Percentiles rank a stretch among this genome's conserved stretches.
Conservation (phyloP, 2,329 filamentous ascomycete species). For the Emergomyces africanus region DNA sequence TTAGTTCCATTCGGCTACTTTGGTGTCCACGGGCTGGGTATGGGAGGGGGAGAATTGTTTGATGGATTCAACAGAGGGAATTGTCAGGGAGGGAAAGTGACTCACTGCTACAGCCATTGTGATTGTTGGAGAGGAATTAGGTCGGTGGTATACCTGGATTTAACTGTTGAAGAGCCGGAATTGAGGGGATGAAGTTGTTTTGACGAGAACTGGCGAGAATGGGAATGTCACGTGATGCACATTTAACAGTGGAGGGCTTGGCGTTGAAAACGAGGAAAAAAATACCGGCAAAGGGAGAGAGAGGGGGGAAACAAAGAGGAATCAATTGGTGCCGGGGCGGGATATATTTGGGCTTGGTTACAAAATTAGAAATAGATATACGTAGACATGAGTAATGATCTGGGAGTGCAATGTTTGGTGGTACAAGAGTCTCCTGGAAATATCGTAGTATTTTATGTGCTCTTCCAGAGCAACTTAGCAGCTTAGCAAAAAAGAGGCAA, state of each 20-base stretch:
- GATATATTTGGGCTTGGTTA: neutral
- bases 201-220: constrained; percentile 1
- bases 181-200: constrained; percentile 5
- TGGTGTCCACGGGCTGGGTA: neutral
- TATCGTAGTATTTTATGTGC: too few species aligned
- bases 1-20: neutral
- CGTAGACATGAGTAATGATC: neutral
- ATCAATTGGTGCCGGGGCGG: neutral
- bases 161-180: constrained; percentile 4
- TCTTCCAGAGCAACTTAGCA: neutral
- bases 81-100: neutral
- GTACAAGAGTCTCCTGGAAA: neutral
- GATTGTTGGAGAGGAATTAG: constrained; percentile 19
- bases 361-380: neutral
- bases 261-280: constrained; percentile 3
- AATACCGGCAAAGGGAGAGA: neutral
- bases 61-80: neutral
- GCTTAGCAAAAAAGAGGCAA: neutral
- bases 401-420: neutral
- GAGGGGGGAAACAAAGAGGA: neutral
- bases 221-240: constrained; percentile 8
- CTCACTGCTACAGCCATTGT: constrained; percentile 32
- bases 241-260: constrained; percentile 5
- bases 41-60: constrained; percentile 11
- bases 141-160: neutral